Evolutionary conservation across 495 filamentous ascomycete species (phyloP).

Genomic region (Podospora australis): DNA sequence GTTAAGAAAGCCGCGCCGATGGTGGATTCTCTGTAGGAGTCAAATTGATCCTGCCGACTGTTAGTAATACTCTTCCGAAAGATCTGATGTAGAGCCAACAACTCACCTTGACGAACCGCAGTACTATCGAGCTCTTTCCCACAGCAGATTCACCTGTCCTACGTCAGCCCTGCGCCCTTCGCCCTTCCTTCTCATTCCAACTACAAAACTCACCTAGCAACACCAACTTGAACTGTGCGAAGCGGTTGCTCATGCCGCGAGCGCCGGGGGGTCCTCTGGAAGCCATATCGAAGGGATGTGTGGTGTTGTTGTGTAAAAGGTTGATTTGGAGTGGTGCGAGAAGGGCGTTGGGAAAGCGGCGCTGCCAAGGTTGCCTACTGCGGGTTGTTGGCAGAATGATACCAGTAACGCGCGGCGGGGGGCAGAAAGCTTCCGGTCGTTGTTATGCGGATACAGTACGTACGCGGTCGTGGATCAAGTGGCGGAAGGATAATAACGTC

Average conservation of each 20-base stretch:
- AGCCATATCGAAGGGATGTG: slow-evolving; percentile 62
- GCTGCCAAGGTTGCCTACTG: slow-evolving; percentile 3
- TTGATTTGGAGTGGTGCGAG: neutral
- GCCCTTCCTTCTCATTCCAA: neutral
- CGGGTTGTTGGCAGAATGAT: neutral
- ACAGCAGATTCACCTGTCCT: slow-evolving; percentile 88
- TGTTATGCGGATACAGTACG: too few relatives aligned
- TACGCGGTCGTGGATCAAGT: too few relatives aligned
- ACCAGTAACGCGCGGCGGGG: neutral
- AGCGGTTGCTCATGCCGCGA: slow-evolving; percentile 64
- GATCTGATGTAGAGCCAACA: neutral
- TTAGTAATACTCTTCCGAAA: slow-evolving; percentile 11
- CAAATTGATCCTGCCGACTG: slow-evolving; percentile 83
- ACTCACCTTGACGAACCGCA: slow-evolving; percentile 93
- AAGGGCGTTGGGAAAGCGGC: slow-evolving; percentile 8
- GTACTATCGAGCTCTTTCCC: slow-evolving; percentile 97
- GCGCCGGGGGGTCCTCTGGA: slow-evolving; percentile 69
- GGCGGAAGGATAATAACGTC: too few relatives aligned
- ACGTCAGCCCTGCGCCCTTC: slow-evolving; percentile 33
- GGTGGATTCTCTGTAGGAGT: slow-evolving; percentile 97
- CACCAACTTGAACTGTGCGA: slow-evolving; percentile 99
- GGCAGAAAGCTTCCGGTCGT: neutral
- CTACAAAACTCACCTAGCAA: slow-evolving; percentile 63
- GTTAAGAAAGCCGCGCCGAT: slow-evolving; percentile 99
- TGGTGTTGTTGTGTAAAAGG: slow-evolving; percentile 12